Evolutionary conservation across 2,329 filamentous ascomycete genomes (phyloP).

Genomic region (Lachnellula arida): DNA sequence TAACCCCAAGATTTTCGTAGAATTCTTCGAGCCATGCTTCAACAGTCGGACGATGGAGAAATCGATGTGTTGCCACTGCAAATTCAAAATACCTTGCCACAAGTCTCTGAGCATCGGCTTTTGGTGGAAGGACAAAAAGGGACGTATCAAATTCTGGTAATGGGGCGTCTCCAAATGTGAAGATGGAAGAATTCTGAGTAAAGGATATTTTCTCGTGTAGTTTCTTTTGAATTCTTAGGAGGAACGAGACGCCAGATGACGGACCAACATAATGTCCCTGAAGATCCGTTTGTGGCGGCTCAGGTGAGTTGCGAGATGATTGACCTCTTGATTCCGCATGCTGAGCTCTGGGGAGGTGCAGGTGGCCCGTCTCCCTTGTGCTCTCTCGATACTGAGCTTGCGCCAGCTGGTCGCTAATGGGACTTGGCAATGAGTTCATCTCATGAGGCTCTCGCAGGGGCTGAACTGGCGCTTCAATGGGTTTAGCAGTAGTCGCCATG

Average conservation of each 20-base stretch:
- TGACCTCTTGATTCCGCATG: constrained; percentile 9
- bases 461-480: neutral
- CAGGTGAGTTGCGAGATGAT: constrained; percentile 39
- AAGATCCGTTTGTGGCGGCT: constrained; percentile 40
- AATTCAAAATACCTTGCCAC: constrained; percentile 55
- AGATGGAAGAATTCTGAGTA: constrained; percentile 37
- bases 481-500: neutral
- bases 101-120: constrained; percentile 19
- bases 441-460: neutral
- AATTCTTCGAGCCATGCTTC: constrained; percentile 45
- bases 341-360: neutral
- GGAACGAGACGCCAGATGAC: constrained; percentile 44
- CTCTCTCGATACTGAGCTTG: neutral
- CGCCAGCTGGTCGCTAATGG: neutral
- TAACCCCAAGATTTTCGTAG: constrained; percentile 40
- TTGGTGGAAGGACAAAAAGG: constrained; percentile 36
- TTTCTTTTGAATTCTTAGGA: constrained; percentile 45
- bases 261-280: constrained; percentile 45
- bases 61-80: constrained; percentile 55
- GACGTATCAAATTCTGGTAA: constrained; percentile 41
- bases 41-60: constrained; percentile 50
- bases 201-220: constrained; percentile 38
- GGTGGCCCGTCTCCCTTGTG: neutral
- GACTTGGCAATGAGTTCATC: neutral
- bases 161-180: constrained; percentile 33